These are phyloP conservation scores for Typha latifolia DNA, from an alignment of 176 grass and related monocot genomes.

Conservation along the genomic window DNA sequence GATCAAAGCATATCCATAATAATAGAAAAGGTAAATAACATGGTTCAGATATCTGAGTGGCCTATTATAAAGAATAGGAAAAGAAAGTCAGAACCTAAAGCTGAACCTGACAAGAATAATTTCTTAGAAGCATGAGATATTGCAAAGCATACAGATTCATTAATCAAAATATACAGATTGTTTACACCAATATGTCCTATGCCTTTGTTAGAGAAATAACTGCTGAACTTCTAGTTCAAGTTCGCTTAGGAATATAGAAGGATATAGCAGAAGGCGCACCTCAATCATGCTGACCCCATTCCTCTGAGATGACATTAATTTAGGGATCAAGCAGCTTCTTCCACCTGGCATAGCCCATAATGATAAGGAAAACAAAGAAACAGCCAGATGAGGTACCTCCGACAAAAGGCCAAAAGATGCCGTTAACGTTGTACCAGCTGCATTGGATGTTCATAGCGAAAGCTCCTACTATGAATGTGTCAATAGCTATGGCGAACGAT, in stretches of 20 bases:
- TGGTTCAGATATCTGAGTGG: too few species aligned
- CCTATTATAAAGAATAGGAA: too few species aligned
- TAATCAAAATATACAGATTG: too few species aligned
- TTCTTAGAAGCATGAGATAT: too few species aligned
- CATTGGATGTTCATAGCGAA: constrained; percentile 80
- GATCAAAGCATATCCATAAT: too few species aligned
- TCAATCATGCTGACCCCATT: background rate
- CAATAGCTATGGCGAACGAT: constrained; percentile 66
- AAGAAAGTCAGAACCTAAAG: too few species aligned
- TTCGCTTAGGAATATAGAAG: background rate
- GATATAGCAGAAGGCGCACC: background rate
- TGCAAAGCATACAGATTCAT: too few species aligned
- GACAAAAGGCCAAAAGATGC: constrained; percentile 67
- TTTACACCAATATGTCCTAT: too few species aligned
- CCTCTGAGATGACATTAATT: background rate
- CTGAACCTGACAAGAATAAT: too few species aligned
- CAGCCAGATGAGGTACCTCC: constrained; percentile 47
- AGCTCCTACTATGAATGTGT: constrained; percentile 63
- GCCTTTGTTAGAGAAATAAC: too few species aligned
- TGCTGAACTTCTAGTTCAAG: too few species aligned
- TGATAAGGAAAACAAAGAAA: constrained; percentile 48
- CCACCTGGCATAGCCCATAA: constrained; percentile 76
- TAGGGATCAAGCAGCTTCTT: constrained; percentile 81
- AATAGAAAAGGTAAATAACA: too few species aligned
- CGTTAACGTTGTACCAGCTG: constrained; percentile 26